A percentile compares a stretch with the other conserved stretches of the same genome.
These are phyloP conservation scores for Lagerstroemia speciosa DNA, from an alignment of 345 rosid genomes.

Conservation along the genomic window DNA sequence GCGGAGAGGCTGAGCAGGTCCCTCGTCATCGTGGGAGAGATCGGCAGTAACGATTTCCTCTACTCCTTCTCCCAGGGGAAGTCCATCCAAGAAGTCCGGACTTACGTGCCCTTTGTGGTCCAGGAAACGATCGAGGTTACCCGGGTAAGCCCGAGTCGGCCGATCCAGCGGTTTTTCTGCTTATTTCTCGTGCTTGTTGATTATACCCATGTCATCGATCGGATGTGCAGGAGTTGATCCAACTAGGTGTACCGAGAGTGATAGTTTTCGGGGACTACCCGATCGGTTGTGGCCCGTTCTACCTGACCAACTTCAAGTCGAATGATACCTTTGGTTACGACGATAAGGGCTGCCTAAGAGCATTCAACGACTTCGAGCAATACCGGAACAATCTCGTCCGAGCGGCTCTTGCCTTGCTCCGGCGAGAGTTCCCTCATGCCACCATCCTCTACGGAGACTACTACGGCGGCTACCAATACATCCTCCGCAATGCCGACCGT, in stretches of 20 bases:
- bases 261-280: conserved; percentile 14
- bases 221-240: conserved; percentile 10
- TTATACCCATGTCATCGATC: background rate
- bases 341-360: conserved; percentile 10
- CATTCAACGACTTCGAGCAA: conserved; percentile 9
- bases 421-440: conserved; percentile 10
- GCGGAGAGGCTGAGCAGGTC: conserved; percentile 7
- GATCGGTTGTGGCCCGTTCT: conserved; percentile 13
- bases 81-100: conserved; percentile 9
- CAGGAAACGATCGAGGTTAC: conserved; percentile 7
- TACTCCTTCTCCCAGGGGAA: conserved; percentile 6
- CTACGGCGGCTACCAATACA: conserved; percentile 12
- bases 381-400: conserved; percentile 10
- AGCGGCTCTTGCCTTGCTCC: conserved; percentile 10
- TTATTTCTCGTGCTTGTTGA: background rate
- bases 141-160: background rate
- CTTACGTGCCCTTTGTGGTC: conserved; percentile 11
- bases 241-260: conserved; percentile 7
- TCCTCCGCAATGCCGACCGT: background rate
- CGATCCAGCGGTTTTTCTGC: too few relatives aligned
- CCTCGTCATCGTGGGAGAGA: conserved; percentile 16
- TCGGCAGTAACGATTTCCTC: conserved; percentile 15
- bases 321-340: conserved; percentile 8
- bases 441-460: conserved; percentile 16
- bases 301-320: conserved; percentile 6